phyloP scores from a whole-genome alignment of 1,284 basidiomycete species.

The Melampsora americana region DNA sequence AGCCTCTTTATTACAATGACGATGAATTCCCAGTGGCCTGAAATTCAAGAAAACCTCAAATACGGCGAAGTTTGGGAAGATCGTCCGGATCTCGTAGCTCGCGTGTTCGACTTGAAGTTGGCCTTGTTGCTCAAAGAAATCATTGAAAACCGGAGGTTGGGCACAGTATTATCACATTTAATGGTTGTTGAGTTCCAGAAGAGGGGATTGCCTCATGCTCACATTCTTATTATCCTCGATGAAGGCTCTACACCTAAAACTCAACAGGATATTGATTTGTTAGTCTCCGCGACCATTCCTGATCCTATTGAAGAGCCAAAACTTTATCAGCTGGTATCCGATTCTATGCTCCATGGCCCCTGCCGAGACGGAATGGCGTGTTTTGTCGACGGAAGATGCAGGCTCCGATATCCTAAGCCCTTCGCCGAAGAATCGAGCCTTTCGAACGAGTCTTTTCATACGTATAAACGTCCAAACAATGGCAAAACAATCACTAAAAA shows the following conservation, averaged over 20 bases:
- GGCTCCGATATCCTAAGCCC: no score
- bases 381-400: not conserved
- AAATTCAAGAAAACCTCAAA: conserved; percentile 49
- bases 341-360: conserved; percentile 8
- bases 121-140: not conserved
- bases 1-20: conserved; percentile 34
- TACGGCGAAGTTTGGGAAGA: no score
- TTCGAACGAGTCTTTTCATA: no score
- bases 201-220: conserved; percentile 59
- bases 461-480: no score
- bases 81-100: not conserved
- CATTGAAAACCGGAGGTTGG: not conserved
- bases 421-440: no score
- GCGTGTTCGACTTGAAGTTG: conserved; percentile 8
- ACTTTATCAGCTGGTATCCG: conserved; percentile 54
- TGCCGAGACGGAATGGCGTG: not conserved
- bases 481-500: no score
- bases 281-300: conserved; percentile 57
- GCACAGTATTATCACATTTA: not conserved
- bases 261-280: conserved; percentile 55
- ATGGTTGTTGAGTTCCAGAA: no score
- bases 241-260: conserved; percentile 50
- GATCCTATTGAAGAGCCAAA: conserved; percentile 55
- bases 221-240: conserved; percentile 57
- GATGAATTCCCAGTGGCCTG: conserved; percentile 53